A percentile compares a stretch with the other conserved stretches of the same genome.
Evolutionary conservation across 2,329 filamentous ascomycete species (phyloP).

Genomic region (Verticillium zaregamsianum): DNA sequence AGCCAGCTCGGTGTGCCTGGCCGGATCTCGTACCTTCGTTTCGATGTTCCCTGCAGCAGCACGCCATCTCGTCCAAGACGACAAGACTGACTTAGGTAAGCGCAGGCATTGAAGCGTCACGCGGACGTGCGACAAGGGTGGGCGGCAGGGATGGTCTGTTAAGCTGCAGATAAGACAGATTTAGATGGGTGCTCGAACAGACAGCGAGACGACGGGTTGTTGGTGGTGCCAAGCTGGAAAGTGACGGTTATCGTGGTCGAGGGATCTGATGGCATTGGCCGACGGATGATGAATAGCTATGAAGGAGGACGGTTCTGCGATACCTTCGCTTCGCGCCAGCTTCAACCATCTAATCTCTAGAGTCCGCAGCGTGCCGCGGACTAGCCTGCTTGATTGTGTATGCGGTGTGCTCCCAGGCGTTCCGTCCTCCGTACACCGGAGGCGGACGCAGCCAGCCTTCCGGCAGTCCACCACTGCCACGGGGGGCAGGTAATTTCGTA

Average conservation of each 20-base stretch:
- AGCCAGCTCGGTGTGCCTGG: neutral
- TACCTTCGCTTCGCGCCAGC: neutral
- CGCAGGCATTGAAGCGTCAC: neutral
- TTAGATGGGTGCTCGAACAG: neutral
- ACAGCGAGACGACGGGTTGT: neutral
- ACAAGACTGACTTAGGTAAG: neutral
- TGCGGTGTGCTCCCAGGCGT: neutral
- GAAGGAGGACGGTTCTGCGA: neutral
- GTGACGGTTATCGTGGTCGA: neutral
- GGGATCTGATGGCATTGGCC: neutral
- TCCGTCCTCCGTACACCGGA: neutral
- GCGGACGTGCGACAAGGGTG: neutral
- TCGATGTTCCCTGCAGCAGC: neutral
- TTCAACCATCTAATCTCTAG: neutral
- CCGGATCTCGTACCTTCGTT: neutral
- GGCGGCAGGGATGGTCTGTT: neutral
- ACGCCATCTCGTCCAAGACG: neutral
- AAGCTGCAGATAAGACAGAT: conserved; percentile 1
- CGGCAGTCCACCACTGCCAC: neutral
- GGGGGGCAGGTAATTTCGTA: neutral
- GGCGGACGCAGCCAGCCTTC: neutral
- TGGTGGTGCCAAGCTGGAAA: neutral
- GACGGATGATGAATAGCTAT: neutral
- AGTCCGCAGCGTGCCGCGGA: neutral
- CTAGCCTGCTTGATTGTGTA: neutral